These are phyloP conservation scores for Lactarius sp. DNA, from an alignment of 768 basidiomycete species.

Conservation along the genomic window DNA sequence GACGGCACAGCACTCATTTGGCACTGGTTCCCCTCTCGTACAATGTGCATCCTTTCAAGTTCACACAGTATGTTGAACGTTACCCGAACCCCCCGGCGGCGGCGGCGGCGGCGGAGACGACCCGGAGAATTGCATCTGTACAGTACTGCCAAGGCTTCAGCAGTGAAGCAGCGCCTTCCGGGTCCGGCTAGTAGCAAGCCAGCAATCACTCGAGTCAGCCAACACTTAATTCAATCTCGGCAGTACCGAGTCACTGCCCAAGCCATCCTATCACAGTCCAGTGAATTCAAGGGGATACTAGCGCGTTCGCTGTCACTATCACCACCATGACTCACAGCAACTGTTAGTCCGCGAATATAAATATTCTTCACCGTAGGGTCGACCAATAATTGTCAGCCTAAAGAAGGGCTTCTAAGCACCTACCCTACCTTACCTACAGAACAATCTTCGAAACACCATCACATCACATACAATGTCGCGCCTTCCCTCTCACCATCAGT, in stretches of 20 bases:
- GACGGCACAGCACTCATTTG: too few relatives aligned
- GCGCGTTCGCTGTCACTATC: conserved; percentile 1
- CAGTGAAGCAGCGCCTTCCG: too few relatives aligned
- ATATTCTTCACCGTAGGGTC: neutral
- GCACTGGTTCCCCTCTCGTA: too few relatives aligned
- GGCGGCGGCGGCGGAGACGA: too few relatives aligned
- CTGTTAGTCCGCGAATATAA: neutral
- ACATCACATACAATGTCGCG: conserved; percentile 2
- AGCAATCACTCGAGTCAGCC: neutral
- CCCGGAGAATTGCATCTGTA: too few relatives aligned
- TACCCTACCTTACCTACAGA: neutral
- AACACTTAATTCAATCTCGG: neutral
- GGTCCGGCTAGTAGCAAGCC: too few relatives aligned
- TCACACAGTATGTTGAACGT: too few relatives aligned
- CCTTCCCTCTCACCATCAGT: neutral
- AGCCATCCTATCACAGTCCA: neutral
- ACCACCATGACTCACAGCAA: conserved; percentile 13
- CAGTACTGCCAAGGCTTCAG: too few relatives aligned
- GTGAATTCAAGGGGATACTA: neutral
- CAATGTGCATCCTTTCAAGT: too few relatives aligned
- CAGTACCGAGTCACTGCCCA: neutral
- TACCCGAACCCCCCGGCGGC: too few relatives aligned
- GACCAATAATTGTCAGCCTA: neutral
- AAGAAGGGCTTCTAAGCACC: neutral
- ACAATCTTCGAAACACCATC: neutral